A percentile compares a stretch with the other conserved stretches of the same genome.
These are phyloP conservation scores for Rhodosporidiobolus odoratus DNA, from an alignment of 768 basidiomycete species.

Conservation along the genomic window DNA sequence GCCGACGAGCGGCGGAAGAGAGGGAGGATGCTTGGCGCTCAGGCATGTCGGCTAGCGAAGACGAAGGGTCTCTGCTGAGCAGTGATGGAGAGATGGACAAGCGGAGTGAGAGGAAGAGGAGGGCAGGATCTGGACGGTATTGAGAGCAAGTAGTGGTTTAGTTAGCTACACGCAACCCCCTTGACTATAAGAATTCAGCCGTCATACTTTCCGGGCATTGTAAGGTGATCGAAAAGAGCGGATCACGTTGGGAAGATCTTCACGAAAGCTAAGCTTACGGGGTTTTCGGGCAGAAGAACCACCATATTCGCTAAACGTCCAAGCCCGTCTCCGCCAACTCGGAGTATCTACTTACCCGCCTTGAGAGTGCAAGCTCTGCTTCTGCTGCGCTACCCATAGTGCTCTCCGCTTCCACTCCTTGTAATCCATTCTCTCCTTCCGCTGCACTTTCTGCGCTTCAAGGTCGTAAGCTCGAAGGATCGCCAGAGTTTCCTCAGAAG, in stretches of 20 bases:
- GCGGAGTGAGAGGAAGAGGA: neutral
- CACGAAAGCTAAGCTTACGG: too few relatives aligned
- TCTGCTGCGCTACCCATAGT: neutral
- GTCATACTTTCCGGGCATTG: too few relatives aligned
- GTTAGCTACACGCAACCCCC: too few relatives aligned
- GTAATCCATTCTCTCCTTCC: neutral
- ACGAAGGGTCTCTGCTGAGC: neutral
- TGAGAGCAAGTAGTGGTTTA: too few relatives aligned
- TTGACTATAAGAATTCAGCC: too few relatives aligned
- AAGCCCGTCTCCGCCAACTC: too few relatives aligned
- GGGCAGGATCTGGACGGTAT: neutral
- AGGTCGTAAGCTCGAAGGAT: neutral
- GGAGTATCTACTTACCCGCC: neutral
- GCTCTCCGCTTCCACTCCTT: conserved; percentile 4
- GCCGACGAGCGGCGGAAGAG: neutral
- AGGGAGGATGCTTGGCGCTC: neutral
- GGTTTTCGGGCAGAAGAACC: too few relatives aligned
- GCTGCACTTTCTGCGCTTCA: neutral
- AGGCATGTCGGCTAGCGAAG: neutral
- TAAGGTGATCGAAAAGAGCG: too few relatives aligned
- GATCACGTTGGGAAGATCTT: too few relatives aligned
- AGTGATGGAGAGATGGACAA: neutral
- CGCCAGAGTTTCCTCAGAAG: neutral
- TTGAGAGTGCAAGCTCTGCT: too few relatives aligned
- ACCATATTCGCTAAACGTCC: too few relatives aligned